phyloP scores from a whole-genome alignment of 2,329 filamentous ascomycete genomes.

The Neofusicoccum umdonicola region DNA sequence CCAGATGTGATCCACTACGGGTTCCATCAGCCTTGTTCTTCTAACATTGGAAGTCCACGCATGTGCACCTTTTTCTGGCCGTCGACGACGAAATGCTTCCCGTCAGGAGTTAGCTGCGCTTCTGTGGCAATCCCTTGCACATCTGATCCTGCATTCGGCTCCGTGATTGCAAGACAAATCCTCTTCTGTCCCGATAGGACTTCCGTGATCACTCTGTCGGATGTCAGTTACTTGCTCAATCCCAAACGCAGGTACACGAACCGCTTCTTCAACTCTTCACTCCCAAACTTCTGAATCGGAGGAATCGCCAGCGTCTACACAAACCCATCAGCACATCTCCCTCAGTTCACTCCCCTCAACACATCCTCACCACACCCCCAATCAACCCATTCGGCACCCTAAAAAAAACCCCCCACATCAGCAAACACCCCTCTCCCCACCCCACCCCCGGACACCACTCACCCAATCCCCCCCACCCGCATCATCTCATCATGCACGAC shows the following conservation, averaged over 20 bases:
- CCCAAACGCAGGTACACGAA: no score
- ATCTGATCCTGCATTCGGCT: slow-evolving; percentile 49
- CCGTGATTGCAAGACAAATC: slow-evolving; percentile 33
- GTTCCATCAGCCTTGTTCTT: no score
- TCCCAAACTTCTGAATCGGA: slow-evolving; percentile 27
- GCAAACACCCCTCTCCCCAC: no score
- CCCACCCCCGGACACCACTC: slow-evolving; percentile 20
- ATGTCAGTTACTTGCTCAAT: slow-evolving; percentile 17
- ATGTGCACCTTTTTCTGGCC: slow-evolving; percentile 33
- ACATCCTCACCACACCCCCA: neutral
- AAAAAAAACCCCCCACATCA: slow-evolving; percentile 22
- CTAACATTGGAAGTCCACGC: neutral
- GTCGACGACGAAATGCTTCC: slow-evolving; percentile 38
- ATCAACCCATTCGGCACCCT: neutral
- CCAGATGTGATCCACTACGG: slow-evolving; percentile 43
- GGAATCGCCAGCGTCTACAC: slow-evolving; percentile 47
- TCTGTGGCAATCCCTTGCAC: slow-evolving; percentile 28
- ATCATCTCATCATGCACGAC: slow-evolving; percentile 36
- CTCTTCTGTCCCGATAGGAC: slow-evolving; percentile 29
- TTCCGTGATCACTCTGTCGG: slow-evolving; percentile 38
- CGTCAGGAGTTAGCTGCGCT: slow-evolving; percentile 44
- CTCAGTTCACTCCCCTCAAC: no score
- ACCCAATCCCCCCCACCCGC: slow-evolving; percentile 27
- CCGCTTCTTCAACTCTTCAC: slow-evolving; percentile 18
- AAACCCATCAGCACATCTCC: neutral